These are phyloP conservation scores for Ceratobasidium theobromae DNA, from an alignment of 1,284 basidiomycete species.

Conservation along the genomic window DNA sequence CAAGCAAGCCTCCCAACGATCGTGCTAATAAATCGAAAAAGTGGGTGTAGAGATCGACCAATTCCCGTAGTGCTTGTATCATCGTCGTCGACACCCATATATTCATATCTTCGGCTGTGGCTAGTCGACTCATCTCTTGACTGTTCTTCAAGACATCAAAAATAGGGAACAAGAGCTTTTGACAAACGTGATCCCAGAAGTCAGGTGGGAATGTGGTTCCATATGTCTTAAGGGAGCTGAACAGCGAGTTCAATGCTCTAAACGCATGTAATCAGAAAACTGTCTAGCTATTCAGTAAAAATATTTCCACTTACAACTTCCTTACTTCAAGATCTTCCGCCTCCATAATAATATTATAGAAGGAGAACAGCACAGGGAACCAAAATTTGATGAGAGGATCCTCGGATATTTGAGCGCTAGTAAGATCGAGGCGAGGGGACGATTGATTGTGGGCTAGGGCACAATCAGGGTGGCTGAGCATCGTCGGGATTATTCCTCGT, in stretches of 20 bases:
- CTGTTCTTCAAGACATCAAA: constrained; percentile 93
- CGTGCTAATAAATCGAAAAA: constrained; percentile 93
- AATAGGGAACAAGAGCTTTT: constrained; percentile 97
- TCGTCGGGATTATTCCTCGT: constrained; percentile 85
- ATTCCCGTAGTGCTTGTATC: constrained; percentile 95
- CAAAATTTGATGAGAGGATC: constrained; percentile 94
- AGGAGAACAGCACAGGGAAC: constrained; percentile 95
- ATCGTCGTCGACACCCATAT: constrained; percentile 99
- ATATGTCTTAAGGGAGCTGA: constrained; percentile 90
- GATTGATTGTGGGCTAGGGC: constrained; percentile 50
- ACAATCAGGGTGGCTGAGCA: constrained; percentile 86
- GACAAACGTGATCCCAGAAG: constrained; percentile 98
- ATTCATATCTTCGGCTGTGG: constrained; percentile 97
- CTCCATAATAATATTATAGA: constrained; percentile 99
- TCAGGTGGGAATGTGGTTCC: constrained; percentile 84
- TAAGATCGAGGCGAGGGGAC: constrained; percentile 11
- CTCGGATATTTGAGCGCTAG: constrained; percentile 30
- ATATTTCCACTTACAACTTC: constrained; percentile 66
- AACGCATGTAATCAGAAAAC: constrained; percentile 29
- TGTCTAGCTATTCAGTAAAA: background rate
- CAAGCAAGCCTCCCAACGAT: constrained; percentile 87
- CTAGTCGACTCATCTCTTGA: constrained; percentile 89
- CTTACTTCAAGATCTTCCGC: constrained; percentile 98
- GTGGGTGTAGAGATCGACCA: constrained; percentile 95
- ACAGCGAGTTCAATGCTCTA: constrained; percentile 94